Evolutionary conservation across 108 stramenopile genomes (phyloP), one percentile per base, ranked within the genome.

Genomic region (Discostella pseudostelligera): DNA sequence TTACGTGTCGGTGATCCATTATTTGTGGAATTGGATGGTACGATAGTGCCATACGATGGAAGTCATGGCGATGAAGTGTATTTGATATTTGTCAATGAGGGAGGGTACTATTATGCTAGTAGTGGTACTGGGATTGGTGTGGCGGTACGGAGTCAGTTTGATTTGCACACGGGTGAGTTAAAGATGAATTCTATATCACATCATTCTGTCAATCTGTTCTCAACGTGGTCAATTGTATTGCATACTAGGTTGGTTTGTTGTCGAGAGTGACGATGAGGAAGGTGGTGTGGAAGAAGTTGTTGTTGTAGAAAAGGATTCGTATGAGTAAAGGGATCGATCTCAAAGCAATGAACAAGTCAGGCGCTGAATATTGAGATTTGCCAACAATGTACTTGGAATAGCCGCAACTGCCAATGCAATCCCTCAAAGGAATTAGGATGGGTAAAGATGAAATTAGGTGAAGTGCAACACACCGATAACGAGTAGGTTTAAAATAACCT

Each of bases 31-130:
- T 39, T 87, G 62, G 86, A 88, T 47, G 92, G 89, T 0, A 69
- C 58, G 16, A 58, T 83, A 0, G 74, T 90, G n/a, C 62, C 58
- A 2, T 93, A 93, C 58, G 83, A 88, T 67, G 89, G 92, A 26
- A 79, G 83, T n/a, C 86, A 88, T 69, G 92, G 92, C 40, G 78
- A 81, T 0, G 59, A 64, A 43, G 77, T 93, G 12, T 60, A 81
- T 22, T 55, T 89, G 19, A 86, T 94, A 43, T 94, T 91, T 70
- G 80, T 94, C 28, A 94, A 94, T 65, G 93, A 94, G 58, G 93
- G 83, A 35, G 93, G 89, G 40, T 94, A 94, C 58, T 94, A 92
- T 73, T 88, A 90, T 54, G 78, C 71, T 3, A 88, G 87, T 53
- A 75, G 68, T 56, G 89, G 89, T 17, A 88, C 90, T 4, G 90